These are phyloP conservation scores for Papiliotrema laurentii DNA, from an alignment of 1,284 basidiomycete species.

Conservation along the genomic window DNA sequence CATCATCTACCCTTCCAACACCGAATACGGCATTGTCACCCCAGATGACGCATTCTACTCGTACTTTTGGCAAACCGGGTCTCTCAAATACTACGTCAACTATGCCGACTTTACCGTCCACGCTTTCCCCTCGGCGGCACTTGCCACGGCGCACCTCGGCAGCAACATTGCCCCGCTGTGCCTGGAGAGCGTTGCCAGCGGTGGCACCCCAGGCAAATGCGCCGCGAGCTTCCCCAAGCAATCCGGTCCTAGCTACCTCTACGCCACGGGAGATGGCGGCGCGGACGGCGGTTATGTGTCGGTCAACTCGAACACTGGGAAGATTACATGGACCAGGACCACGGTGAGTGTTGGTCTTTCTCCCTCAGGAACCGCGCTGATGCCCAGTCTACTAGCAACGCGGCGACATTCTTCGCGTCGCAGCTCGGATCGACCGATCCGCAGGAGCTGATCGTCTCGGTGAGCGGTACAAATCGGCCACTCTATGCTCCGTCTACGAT, in stretches of 20 bases:
- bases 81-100: not conserved
- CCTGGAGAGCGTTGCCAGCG: not conserved
- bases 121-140: not conserved
- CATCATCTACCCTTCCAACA: not conserved
- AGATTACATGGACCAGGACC: not conserved
- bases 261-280: not conserved
- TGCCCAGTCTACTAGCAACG: not conserved
- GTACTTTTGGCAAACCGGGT: not conserved
- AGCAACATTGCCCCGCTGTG: not conserved
- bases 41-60: not conserved
- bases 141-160: not conserved
- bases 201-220: not conserved
- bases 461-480: not conserved
- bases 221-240: not conserved
- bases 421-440: not conserved
- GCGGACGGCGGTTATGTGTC: not conserved
- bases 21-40: not conserved
- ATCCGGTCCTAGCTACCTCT: not conserved
- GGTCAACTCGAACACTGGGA: not conserved
- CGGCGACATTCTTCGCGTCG: not conserved
- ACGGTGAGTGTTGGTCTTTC: not conserved
- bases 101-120: not conserved
- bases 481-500: not conserved
- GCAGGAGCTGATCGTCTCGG: not conserved
- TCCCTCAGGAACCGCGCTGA: not conserved